Conservation (phyloP, 495 filamentous ascomycete species). For the Melanomma pulvis-pyrius region DNA sequence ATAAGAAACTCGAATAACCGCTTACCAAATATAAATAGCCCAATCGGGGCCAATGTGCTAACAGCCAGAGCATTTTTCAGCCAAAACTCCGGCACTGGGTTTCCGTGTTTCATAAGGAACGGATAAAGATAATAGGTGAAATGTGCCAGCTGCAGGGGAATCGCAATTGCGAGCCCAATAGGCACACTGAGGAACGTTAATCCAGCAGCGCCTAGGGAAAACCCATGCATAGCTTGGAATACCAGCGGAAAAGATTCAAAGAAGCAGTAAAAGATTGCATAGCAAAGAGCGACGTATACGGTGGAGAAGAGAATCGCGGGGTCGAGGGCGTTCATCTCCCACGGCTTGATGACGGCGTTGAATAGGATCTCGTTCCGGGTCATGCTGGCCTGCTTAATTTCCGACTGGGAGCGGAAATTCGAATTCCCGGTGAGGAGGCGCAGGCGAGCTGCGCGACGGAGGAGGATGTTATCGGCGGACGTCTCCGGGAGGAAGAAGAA, state of each 20-base stretch:
- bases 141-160: constrained; percentile 40
- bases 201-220: constrained; percentile 27
- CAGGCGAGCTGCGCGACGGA: constrained; percentile 55
- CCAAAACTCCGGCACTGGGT: constrained; percentile 3
- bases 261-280: constrained; percentile 69
- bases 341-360: background rate
- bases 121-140: constrained; percentile 5
- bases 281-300: constrained; percentile 63
- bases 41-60: background rate
- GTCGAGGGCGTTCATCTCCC: constrained; percentile 40
- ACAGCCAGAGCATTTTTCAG: background rate
- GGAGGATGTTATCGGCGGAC: constrained; percentile 52
- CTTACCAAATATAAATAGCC: constrained; percentile 4
- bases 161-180: constrained; percentile 1
- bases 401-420: background rate
- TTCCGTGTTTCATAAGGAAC: constrained; percentile 1
- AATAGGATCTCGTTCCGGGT: background rate
- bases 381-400: background rate
- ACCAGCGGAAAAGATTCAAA: constrained; percentile 53
- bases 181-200: constrained; percentile 65
- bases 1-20: background rate
- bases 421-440: constrained; percentile 43
- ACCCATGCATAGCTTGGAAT: background rate
- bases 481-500: constrained; percentile 57
- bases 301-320: constrained; percentile 64